Evolutionary conservation across 2,329 filamentous ascomycete genomes (phyloP), one percentile per base, ranked within the genome.

Genomic region (Cytospora leucostoma): DNA sequence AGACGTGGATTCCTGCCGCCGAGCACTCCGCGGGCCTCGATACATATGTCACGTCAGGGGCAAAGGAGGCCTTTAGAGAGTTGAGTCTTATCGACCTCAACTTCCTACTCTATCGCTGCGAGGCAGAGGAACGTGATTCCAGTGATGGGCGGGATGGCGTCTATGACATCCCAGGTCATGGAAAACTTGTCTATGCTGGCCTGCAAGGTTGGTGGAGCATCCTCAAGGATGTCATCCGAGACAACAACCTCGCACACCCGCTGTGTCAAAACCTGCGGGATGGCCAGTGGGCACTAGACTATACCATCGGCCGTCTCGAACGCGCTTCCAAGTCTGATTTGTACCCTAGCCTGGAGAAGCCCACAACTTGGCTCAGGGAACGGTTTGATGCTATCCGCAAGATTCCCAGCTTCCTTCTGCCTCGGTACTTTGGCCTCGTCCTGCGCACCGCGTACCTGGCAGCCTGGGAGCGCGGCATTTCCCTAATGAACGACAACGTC

Each of bases 151-250:
- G 85, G 65, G 92, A 97, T 73, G 94, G 95, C n/a, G 88, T 88
- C 10, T 99, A 98, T 77, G 85, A 88, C 59, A 89, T 99, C 67
- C 95, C 95, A 1, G 88, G 88, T 1, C 82, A 93, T 72, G 94
- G 93, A 2, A 87, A 90, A 64, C 83, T 97, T 50, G 91, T 97
- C 2, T 99, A 98, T 75, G 94, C 94, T 65, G 95, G 95, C 65
- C 82, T 99, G n/a, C 95, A 99, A 75, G 96, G 96, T 44, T 99
- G 95, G 94, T 97, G 94, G 93, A 97, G 93, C 73, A 81, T 97
- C 0, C 79, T 99, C 50, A 89, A 92, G 70, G 83, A 90, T 63
- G 89, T 99, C 66, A 91, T 98, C 69, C 85, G 83, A 57, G 88
- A 95, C 67, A 99, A 99, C 74, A 88, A 98, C 72, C 84, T 99